Base-by-base conservation (phyloP, 1,139 yeast genomes). In the Diutina sp. region DNA sequence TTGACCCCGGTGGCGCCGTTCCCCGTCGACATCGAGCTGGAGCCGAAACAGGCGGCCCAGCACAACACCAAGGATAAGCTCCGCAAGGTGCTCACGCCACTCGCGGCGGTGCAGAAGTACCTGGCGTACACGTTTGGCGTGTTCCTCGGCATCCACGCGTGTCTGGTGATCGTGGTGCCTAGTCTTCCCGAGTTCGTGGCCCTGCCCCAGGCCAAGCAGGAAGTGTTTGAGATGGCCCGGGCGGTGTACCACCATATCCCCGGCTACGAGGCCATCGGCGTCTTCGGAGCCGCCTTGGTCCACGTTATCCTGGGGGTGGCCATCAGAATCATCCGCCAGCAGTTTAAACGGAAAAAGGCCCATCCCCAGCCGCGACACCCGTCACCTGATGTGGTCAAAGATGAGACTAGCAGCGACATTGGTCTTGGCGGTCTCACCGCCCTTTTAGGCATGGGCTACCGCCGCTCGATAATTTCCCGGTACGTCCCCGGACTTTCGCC, bases 351-450 rank as follows among this genome's bases (percentile, higher is more conserved):
- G 11, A 52, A 16, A 41, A 16, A 56, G 50, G 28, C 53, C 28
- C 21, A 48, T 16, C 32, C 30, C 6, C 51, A 48, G 6, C 51
- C 8, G 12, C 41, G 45, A 4, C 28, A 7, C 8, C 28, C 30
- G 12, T n/a, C 32, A 3, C 64, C 60, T 16, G 58, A 62, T 9
- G 54, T 65, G n/a, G 61, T 65, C 18, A 64, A 63, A 14, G 68
- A 68, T 46, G 70, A 69, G 28, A 65, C 69, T 9, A 72, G 78
- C 56, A 78, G 75, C 55, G 76, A 75, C 50, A 74, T 79, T 55
- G 89, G 89, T 0, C 68, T 83, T 28, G 85, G 85, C 8, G 89
- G 89, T 1, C 70, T 84, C 53, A 69, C 79, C 1, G 73, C 79
- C 18, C 60, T 82, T 12, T 62, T 83, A 18, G 87, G 87, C 0